Evolutionary conservation across 441 rosid species (phyloP), one percentile per base, ranked within the genome.

Genomic region (Cnidoscolus chayamansa): DNA sequence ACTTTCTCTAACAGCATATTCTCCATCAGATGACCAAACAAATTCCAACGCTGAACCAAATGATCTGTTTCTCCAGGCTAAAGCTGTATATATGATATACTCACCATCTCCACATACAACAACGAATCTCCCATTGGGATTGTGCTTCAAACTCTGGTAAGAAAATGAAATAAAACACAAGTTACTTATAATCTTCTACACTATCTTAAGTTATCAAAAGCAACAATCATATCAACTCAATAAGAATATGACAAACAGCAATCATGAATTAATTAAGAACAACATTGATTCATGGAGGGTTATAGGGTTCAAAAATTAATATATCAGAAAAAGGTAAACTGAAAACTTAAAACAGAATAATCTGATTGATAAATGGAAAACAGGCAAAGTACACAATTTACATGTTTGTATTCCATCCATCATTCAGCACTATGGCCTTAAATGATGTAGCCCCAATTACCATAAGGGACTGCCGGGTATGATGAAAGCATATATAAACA

Each of bases 41-140:
- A 93, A 90, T 86, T 93, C 99, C 85, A 96, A 78, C 10, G 96
- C 97, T 50, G 97, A 93, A 72, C 99, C 99, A 89, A 93, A 95
- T 65, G 99, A 95, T 79, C 98, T 88, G 78, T 95, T 93, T 82
- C 99, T 91, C 99, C 99, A 95, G 30, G 99, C 99, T 84, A 95
- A 78, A 80, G 99, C 98, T 20, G 98, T 95, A 76, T 95, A 95
- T 78, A 93, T 93, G 71, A 95, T 89, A 79, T 89, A 95, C 78
- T 95, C 99, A 70, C 99, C 99, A 84, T 95, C 99, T 76, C 98
- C 99, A 79, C 97, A 93, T 51, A 95, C 99, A 74, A 91, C 97
- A 78, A 95, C 97, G 80, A 95, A 95, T 84, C 99, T 88, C 71
- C 99, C 98, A 78, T 93, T 95, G 32, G 98, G 97, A 68, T 95